Conservation (phyloP, 169 alveolate species). For the Ichthyophthirius multifiliis region DNA sequence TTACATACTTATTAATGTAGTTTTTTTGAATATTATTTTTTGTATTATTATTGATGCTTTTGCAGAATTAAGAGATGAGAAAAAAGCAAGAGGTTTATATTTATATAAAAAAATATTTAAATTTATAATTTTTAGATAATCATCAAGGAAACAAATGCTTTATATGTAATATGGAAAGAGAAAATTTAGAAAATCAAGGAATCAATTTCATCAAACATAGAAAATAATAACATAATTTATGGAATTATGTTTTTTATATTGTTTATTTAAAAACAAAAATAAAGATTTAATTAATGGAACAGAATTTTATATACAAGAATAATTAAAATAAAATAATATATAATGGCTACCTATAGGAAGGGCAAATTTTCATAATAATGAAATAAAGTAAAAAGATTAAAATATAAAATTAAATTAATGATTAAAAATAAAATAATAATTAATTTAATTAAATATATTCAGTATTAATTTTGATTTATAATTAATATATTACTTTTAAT, state of each 20-base stretch:
- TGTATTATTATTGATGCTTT: constrained; percentile 65
- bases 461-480: too few relatives aligned
- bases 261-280: constrained; percentile 42
- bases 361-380: too few relatives aligned
- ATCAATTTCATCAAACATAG: constrained; percentile 43
- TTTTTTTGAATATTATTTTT: constrained; percentile 54
- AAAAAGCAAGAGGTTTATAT: constrained; percentile 33
- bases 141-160: constrained; percentile 65
- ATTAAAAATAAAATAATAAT: too few relatives aligned
- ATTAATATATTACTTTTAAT: too few relatives aligned
- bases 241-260: constrained; percentile 47
- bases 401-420: too few relatives aligned
- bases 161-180: constrained; percentile 65
- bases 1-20: constrained; percentile 24
- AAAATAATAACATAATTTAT: constrained; percentile 34
- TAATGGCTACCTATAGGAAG: constrained; percentile 60
- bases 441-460: too few relatives aligned
- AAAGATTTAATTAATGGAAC: constrained; percentile 47
- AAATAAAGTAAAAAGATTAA: too few relatives aligned
- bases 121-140: constrained; percentile 36
- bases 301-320: constrained; percentile 39
- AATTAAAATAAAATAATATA: constrained; percentile 39
- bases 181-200: constrained; percentile 45
- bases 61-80: constrained; percentile 67
- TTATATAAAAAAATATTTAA: neutral